Evolutionary conservation across 176 grass and related monocot species (phyloP), one percentile per base, ranked within the genome.

Genomic region (Lolium perenne): DNA sequence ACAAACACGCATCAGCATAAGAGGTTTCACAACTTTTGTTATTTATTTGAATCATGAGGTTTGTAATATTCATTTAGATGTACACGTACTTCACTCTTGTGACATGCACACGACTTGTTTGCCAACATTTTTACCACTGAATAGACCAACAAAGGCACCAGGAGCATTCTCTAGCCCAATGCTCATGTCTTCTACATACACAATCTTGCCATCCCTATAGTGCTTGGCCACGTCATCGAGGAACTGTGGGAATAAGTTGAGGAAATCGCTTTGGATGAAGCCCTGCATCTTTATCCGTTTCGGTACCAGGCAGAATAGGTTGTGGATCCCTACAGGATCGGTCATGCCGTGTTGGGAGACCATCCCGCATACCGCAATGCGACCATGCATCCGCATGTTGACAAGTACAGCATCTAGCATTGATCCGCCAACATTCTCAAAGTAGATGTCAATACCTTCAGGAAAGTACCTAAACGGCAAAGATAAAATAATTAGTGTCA

Each of bases 91-190:
- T 89, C 72, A 98, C 54, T 95, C 85, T 1, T 64, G 53, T 13
- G 93, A 83, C 35, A 94, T 80, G 0, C 86, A 83, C 23, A 94
- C 93, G 0, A 94, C 89, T 64, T 98, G 85, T 64, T 98, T 98
- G 76, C 95, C 90, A 0, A 95, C 81, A 89, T 98, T 98, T 87
- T 88, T 89, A 58, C 95, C 93, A 7, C 78, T 84, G 55, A 98
- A 98, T 53, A 98, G 90, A 11, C 95, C 95, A 32, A 90, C 87
- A 51, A 98, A 90, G 6, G 95, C 89, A 41, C 77, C 88, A 13
- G 89, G 89, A 2, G 83, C 89, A 8, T 75, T 98, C 87, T 98
- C 93, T 48, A 98, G 76, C 22, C 95, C 91, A 1, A 87, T 51
- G 16, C 68, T 92, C 81, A 91, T 66, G 64, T 98, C 93, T 86